A percentile compares a stretch with the other conserved stretches of the same genome.
Evolutionary conservation across 106 monocot species (phyloP).

Genomic region (Gastrodia elata): DNA sequence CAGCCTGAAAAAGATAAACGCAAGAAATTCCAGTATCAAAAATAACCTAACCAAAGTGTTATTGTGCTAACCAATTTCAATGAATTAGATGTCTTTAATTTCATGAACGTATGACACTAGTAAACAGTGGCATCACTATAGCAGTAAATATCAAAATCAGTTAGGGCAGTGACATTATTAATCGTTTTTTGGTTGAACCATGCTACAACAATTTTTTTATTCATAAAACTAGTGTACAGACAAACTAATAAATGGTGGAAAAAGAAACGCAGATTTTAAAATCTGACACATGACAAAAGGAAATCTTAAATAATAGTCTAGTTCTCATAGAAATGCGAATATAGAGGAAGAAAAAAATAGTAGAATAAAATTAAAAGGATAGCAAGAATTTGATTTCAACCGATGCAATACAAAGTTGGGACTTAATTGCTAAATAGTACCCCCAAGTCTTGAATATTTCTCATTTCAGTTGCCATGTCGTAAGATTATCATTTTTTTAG

Average conservation of each 20-base stretch:
- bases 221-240: neutral
- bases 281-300: neutral
- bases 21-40: neutral
- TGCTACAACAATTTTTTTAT: neutral
- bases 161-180: neutral
- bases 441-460: too few species aligned
- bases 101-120: neutral
- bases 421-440: too few species aligned
- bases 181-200: neutral
- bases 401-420: neutral
- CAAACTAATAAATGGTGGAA: neutral
- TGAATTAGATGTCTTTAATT: neutral
- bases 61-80: neutral
- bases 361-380: neutral
- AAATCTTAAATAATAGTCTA: neutral
- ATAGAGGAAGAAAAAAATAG: neutral
- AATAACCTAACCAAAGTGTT: neutral
- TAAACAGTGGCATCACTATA: neutral
- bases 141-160: neutral
- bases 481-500: too few species aligned
- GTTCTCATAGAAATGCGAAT: neutral
- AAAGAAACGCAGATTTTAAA: neutral
- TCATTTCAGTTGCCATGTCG: too few species aligned
- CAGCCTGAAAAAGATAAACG: slow-evolving; percentile 25
- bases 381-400: neutral